Percentiles rank a stretch among this genome's conserved stretches.
Evolutionary conservation across 768 basidiomycete species (phyloP).

Genomic region (Fomitopsis serialis): DNA sequence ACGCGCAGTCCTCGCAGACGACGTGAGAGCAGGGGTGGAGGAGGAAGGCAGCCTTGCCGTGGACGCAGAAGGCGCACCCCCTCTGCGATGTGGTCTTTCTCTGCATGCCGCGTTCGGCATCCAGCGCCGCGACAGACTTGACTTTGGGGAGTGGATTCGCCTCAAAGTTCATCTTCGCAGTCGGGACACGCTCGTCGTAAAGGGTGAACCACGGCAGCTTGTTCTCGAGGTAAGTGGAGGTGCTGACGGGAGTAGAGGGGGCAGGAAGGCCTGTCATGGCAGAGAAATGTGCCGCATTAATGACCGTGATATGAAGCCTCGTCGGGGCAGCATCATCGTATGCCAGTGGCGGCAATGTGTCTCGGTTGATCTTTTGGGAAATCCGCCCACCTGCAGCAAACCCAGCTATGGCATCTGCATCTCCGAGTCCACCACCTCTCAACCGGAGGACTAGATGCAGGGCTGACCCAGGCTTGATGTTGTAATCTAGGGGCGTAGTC

Average conservation of each 20-base stretch:
- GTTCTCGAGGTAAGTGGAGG: neutral
- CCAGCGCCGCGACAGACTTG: neutral
- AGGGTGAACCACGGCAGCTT: neutral
- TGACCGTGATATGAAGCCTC: constrained; percentile 13
- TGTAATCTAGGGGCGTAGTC: too few relatives aligned
- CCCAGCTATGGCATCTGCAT: neutral
- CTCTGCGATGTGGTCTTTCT: neutral
- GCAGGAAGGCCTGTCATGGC: neutral
- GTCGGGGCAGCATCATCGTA: constrained; percentile 7
- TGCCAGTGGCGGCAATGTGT: constrained; percentile 11
- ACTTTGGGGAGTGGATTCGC: neutral
- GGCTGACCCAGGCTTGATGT: too few relatives aligned
- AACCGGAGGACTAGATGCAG: too few relatives aligned
- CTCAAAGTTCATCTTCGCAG: neutral
- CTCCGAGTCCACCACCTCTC: neutral
- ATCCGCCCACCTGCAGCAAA: constrained; percentile 18
- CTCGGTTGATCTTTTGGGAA: constrained; percentile 19
- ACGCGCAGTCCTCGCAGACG: neutral
- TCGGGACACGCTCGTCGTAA: neutral
- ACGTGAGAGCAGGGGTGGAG: neutral
- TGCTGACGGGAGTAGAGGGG: neutral
- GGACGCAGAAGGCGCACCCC: neutral
- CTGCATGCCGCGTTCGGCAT: neutral
- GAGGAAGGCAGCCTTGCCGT: neutral
- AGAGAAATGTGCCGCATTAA: constrained; percentile 3